phyloP scores from a whole-genome alignment of 495 filamentous ascomycete species.

The Cairneyella variabilis region DNA sequence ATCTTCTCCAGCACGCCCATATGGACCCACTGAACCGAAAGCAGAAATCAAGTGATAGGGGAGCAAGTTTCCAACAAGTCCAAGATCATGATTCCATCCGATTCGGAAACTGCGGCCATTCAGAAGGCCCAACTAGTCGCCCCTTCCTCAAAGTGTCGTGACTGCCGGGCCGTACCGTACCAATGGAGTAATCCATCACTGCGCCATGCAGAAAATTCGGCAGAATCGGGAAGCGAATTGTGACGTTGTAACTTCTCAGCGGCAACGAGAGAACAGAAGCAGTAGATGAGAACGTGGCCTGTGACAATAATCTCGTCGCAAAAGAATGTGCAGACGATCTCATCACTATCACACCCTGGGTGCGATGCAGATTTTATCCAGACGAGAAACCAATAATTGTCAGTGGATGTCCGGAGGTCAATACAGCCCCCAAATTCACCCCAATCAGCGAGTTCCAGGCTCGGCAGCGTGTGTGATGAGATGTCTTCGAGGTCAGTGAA shows the following conservation, averaged over 20 bases:
- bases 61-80: no score
- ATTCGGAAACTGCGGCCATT: conserved; percentile 18
- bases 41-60: neutral
- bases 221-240: neutral
- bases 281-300: no score
- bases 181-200: conserved; percentile 4
- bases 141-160: neutral
- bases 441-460: no score
- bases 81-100: no score
- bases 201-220: neutral
- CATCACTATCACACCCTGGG: neutral
- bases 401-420: no score
- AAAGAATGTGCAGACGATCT: neutral
- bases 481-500: no score
- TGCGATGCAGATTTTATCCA: neutral
- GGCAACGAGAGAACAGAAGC: no score
- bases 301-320: no score
- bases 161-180: conserved; percentile 17
- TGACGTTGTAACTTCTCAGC: neutral
- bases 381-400: neutral
- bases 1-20: no score
- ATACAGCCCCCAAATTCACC: neutral
- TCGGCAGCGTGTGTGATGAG: no score
- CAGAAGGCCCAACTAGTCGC: conserved; percentile 13
- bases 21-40: neutral